These are phyloP conservation scores for Xylaria sp. DNA, from an alignment of 2,329 filamentous ascomycete species.

Conservation along the genomic window DNA sequence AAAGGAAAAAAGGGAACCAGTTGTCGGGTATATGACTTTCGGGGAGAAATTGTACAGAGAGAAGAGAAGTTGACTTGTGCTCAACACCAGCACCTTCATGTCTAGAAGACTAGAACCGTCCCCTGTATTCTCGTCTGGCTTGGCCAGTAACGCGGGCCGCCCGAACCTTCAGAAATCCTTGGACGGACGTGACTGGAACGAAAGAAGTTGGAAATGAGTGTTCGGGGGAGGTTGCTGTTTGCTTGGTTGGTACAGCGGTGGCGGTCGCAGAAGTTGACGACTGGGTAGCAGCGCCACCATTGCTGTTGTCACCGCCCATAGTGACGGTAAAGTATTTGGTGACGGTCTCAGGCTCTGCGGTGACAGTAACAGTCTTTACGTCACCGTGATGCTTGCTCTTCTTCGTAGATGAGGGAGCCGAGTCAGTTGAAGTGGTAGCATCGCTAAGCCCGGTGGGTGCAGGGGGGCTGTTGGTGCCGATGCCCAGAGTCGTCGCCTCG, in stretches of 20 bases:
- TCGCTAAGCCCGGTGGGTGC: conserved; percentile 43
- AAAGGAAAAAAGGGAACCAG: conserved; percentile 15
- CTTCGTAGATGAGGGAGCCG: conserved; percentile 38
- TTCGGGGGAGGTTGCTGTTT: conserved; percentile 13
- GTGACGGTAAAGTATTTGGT: conserved; percentile 55
- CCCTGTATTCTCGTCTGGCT: conserved; percentile 33
- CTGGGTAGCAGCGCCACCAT: conserved; percentile 8
- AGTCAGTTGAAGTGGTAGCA: conserved; percentile 32
- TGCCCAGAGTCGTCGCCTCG: conserved; percentile 52
- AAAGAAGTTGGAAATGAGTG: conserved; percentile 35
- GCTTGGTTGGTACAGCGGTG: conserved; percentile 14
- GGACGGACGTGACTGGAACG: conserved; percentile 42
- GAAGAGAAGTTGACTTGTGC: conserved; percentile 7
- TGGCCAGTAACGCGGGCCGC: conserved; percentile 43
- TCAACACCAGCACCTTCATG: not conserved
- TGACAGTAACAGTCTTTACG: conserved; percentile 57
- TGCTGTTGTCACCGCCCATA: conserved; percentile 36
- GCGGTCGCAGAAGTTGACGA: conserved; percentile 21
- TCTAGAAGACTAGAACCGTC: not conserved
- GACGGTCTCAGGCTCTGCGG: conserved; percentile 53
- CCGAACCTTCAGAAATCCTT: conserved; percentile 43
- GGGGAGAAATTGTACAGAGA: conserved; percentile 16
- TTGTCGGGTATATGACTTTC: not conserved
- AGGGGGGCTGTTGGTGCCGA: conserved; percentile 43
- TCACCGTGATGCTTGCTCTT: conserved; percentile 44